These are phyloP conservation scores for Trametes polyzona DNA, from an alignment of 1,284 basidiomycete species.

Conservation along the genomic window DNA sequence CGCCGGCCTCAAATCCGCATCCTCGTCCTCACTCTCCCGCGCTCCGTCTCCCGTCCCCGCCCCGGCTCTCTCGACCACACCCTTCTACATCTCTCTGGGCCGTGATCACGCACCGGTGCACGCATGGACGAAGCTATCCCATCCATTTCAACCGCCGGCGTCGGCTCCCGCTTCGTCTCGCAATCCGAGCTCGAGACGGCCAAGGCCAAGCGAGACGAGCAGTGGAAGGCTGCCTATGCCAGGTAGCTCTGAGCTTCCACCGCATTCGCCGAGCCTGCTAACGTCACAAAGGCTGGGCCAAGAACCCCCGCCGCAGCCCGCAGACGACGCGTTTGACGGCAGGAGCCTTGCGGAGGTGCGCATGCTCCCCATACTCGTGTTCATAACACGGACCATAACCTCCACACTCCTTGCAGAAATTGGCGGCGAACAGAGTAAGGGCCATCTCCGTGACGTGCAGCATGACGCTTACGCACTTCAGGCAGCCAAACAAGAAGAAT, in stretches of 20 bases:
- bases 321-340: constrained; percentile 82
- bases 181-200: constrained; percentile 82
- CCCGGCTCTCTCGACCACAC: too few species aligned
- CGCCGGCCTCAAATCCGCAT: background rate
- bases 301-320: constrained; percentile 80
- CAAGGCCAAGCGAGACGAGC: constrained; percentile 75
- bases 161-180: constrained; percentile 81
- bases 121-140: constrained; percentile 55
- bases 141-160: constrained; percentile 64
- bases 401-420: constrained; percentile 55
- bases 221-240: constrained; percentile 93
- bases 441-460: constrained; percentile 15
- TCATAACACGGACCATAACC: constrained; percentile 23
- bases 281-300: constrained; percentile 69
- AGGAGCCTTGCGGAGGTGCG: constrained; percentile 89
- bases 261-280: constrained; percentile 22
- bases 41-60: background rate
- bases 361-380: constrained; percentile 41
- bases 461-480: constrained; percentile 39
- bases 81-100: background rate
- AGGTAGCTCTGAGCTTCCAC: constrained; percentile 48
- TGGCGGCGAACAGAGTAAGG: constrained; percentile 79
- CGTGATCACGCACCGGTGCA: background rate
- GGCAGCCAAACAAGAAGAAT: constrained; percentile 91
- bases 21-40: too few species aligned